Conservation (phyloP, 768 basidiomycete species). For the Strobilomyces echinocephalus region DNA sequence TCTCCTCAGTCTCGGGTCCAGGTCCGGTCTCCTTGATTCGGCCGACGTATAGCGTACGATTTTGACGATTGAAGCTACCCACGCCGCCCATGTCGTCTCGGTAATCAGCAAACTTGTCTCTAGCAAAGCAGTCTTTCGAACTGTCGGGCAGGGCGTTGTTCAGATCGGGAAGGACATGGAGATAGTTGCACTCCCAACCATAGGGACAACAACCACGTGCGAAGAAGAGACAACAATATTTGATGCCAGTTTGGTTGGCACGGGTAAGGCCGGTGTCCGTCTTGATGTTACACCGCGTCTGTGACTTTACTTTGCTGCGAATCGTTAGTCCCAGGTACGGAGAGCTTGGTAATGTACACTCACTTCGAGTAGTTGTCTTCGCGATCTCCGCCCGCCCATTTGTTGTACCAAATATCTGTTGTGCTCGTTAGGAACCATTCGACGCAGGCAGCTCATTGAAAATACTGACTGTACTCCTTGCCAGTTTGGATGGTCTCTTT, state of each 20-base stretch:
- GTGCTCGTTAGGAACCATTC: slow-evolving; percentile 7
- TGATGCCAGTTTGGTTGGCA: slow-evolving; percentile 89
- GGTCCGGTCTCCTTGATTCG: slow-evolving; percentile 88
- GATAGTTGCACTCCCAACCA: slow-evolving; percentile 96
- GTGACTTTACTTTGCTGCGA: slow-evolving; percentile 84
- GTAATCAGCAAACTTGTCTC: slow-evolving; percentile 97
- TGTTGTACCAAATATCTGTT: slow-evolving; percentile 96
- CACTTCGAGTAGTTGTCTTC: slow-evolving; percentile 96
- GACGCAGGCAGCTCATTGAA: neutral
- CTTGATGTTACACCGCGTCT: slow-evolving; percentile 86
- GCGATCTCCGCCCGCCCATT: slow-evolving; percentile 99
- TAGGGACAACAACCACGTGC: slow-evolving; percentile 96
- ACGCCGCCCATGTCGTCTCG: slow-evolving; percentile 99
- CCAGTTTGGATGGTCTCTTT: slow-evolving; percentile 86
- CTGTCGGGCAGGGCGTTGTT: slow-evolving; percentile 72
- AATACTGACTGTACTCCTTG: slow-evolving; percentile 86
- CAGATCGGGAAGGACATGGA: slow-evolving; percentile 81
- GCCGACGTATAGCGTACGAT: slow-evolving; percentile 92
- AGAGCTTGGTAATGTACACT: slow-evolving; percentile 24
- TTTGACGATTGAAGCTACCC: slow-evolving; percentile 91
- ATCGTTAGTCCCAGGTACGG: slow-evolving; percentile 1
- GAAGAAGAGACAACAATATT: slow-evolving; percentile 94
- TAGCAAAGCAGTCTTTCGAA: slow-evolving; percentile 93
- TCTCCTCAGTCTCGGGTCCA: slow-evolving; percentile 87
- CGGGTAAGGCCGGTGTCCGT: slow-evolving; percentile 90